Base-by-base conservation (phyloP, 2,329 filamentous ascomycete genomes). In the Proliferodiscus dingleyae region DNA sequence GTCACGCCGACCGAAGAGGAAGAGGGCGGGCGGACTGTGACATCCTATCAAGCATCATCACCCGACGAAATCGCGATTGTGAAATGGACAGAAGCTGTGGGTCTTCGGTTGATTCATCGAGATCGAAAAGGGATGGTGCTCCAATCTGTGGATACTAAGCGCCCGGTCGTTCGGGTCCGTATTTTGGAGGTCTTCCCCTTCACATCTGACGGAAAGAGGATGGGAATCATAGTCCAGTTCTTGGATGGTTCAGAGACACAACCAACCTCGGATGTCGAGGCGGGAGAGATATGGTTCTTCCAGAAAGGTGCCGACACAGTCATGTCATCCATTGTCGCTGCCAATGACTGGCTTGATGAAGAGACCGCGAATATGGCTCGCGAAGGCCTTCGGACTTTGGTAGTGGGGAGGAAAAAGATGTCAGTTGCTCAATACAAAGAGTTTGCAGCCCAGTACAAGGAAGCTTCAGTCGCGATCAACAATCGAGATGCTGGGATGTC, bases 301-400 rank as follows among this genome's bases (percentile, higher is more conserved):
- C 90, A 98, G 61, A 98, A 98, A 67, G 93, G 93, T 50, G 94
- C 93, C 2, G 94, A 98, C 64, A 97, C 93, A 0, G 91, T 98
- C 53, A 98, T 98, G 94, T 80, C 84, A n/a, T 78, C 84, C 3
- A 97, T 98, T 54, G 93, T 98, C 28, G 88, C 86, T 6, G 81
- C 90, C 15, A 98, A 97, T 61, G 93, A 98, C 69, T 98, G 93
- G 94, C 80, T 98, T 0, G 93, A 98, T 56, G 93, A 98, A 66
- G 93, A 98, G 66, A 97, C 93, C 0, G 88, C 89, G n/a, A 98
- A 98, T 64, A 98, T 98, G 94, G 94, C 94, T 5, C 83, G 93
- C 38, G 94, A 98, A 72, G 93, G 93, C 30, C 72, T 98, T 40
- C 84, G 93, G 47, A 98, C 93, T 1, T 75, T 98, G 5, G 93